Conservation (phyloP, 2,329 filamentous ascomycete species). For the Trichoderma cornu-damae region DNA sequence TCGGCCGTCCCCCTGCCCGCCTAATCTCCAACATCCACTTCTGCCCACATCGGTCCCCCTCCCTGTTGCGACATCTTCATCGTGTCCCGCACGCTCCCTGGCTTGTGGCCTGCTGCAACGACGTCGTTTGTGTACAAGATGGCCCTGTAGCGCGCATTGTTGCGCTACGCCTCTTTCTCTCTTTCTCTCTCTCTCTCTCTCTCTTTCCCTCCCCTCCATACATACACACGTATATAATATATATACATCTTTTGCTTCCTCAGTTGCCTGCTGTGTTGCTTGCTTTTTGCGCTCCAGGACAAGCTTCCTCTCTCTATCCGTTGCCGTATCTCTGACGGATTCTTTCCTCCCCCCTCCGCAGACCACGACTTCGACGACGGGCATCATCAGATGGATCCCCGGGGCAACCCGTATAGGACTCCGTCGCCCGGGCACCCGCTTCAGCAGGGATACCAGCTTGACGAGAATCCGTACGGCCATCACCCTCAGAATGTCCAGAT, state of each 20-base stretch:
- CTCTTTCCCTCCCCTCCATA: background rate
- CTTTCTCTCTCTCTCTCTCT: background rate
- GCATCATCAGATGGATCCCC: constrained; percentile 48
- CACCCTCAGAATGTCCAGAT: constrained; percentile 35
- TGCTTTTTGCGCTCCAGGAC: background rate
- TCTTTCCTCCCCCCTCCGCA: constrained; percentile 28
- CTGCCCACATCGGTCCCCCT: constrained; percentile 9
- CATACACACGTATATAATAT: too few species aligned
- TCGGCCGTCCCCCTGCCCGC: constrained; percentile 15
- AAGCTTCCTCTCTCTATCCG: background rate
- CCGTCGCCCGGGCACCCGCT: constrained; percentile 73
- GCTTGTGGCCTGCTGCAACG: background rate
- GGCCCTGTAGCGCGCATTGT: constrained; percentile 3
- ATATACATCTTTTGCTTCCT: background rate
- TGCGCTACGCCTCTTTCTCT: background rate
- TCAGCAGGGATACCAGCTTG: constrained; percentile 72
- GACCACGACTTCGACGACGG: constrained; percentile 58
- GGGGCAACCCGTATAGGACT: constrained; percentile 51
- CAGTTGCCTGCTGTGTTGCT: background rate
- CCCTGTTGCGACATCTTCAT: constrained; percentile 15
- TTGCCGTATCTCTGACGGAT: constrained; percentile 18
- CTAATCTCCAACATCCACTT: constrained; percentile 19
- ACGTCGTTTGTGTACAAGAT: constrained; percentile 5
- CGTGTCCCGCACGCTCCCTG: constrained; percentile 1
- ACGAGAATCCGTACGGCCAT: constrained; percentile 65